Evolutionary conservation across 139 green algal genomes (phyloP).

Genomic region (Pleodorina starrii): DNA sequence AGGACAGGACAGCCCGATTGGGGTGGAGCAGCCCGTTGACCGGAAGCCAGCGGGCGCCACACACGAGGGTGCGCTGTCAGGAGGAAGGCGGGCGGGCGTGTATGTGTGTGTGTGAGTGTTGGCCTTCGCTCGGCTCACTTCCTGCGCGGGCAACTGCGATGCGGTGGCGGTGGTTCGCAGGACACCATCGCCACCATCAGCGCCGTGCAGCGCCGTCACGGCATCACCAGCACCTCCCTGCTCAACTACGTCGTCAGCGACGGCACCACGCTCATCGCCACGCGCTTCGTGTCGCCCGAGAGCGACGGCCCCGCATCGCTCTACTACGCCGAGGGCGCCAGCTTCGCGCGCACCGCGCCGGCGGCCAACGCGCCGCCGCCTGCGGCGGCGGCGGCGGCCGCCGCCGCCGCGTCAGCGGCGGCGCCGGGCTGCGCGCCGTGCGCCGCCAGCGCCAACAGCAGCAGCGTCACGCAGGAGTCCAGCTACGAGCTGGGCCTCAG

Average conservation of each 20-base stretch:
- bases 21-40: too few species aligned
- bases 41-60: too few species aligned
- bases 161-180: too few species aligned
- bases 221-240: conserved; percentile 77
- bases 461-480: conserved; percentile 61
- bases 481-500: conserved; percentile 86
- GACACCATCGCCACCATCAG: conserved; percentile 71
- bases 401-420: background rate
- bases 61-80: too few species aligned
- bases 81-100: too few species aligned
- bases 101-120: too few species aligned
- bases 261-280: conserved; percentile 88
- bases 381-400: background rate
- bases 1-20: too few species aligned
- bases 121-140: too few species aligned
- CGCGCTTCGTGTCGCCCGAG: conserved; percentile 83
- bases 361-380: background rate
- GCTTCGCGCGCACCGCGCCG: background rate
- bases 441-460: conserved; percentile 21
- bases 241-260: conserved; percentile 96
- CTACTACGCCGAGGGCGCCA: conserved; percentile 91
- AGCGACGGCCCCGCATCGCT: conserved; percentile 80
- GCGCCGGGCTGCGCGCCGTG: background rate
- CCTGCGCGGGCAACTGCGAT: too few species aligned
- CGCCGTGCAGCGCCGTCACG: conserved; percentile 66